Percentiles rank a stretch among this genome's conserved stretches.
phyloP scores from a whole-genome alignment of 176 grass and related monocot genomes.

The Saccharum spontaneum region DNA sequence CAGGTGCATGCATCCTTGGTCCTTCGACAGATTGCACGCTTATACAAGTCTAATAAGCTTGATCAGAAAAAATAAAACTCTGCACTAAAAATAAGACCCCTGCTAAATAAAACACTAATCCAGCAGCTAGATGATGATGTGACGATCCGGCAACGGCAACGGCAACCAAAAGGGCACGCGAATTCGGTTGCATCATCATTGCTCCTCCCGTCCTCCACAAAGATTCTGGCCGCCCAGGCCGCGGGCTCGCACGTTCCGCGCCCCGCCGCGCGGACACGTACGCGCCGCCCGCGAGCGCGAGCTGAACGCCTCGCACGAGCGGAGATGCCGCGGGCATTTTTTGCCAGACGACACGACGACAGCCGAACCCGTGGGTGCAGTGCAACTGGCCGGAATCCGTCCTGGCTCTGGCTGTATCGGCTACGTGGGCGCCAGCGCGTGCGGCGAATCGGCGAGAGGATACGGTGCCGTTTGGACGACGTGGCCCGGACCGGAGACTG shows the following conservation, averaged over 20 bases:
- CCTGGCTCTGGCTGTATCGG: neutral
- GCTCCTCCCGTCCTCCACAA: neutral
- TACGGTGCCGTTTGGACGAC: neutral
- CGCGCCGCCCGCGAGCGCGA: too few species aligned
- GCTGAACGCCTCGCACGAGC: neutral
- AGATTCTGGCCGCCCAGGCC: slow-evolving; percentile 14
- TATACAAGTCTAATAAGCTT: neutral
- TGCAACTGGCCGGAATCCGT: slow-evolving; percentile 5
- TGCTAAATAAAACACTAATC: neutral
- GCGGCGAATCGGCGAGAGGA: neutral
- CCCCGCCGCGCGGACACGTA: slow-evolving; percentile 43
- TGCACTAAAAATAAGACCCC: neutral
- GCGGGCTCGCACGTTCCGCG: neutral
- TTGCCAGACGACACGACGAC: too few species aligned
- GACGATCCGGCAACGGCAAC: slow-evolving; percentile 29
- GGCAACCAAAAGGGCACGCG: slow-evolving; percentile 11
- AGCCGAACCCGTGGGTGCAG: neutral
- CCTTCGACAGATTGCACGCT: neutral
- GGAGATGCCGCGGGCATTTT: neutral
- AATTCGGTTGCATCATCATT: slow-evolving; percentile 29
- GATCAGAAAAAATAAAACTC: neutral
- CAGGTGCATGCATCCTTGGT: slow-evolving; percentile 24
- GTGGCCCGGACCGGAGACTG: neutral
- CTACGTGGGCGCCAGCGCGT: slow-evolving; percentile 18
- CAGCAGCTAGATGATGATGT: slow-evolving; percentile 19